phyloP scores from a whole-genome alignment of 805 yeast genomes.

The Tetrapisispora iriomotensis region DNA sequence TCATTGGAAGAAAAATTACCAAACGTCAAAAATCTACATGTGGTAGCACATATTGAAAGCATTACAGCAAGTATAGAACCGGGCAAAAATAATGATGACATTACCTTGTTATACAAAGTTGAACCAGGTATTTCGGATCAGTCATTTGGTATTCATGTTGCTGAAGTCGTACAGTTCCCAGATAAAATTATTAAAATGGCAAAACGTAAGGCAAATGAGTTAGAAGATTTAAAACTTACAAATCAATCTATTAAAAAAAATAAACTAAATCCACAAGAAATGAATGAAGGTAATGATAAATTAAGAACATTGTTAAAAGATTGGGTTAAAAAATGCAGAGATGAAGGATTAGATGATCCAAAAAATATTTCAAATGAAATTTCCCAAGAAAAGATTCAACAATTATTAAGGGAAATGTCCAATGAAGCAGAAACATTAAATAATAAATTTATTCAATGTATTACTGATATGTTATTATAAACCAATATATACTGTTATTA shows the following conservation, averaged over 20 bases:
- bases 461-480: slow-evolving; percentile 15
- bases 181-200: slow-evolving; percentile 88
- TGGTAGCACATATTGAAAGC: slow-evolving; percentile 57
- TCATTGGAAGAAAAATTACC: slow-evolving; percentile 53
- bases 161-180: slow-evolving; percentile 91
- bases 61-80: slow-evolving; percentile 40
- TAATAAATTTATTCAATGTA: slow-evolving; percentile 14
- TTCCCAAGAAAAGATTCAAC: slow-evolving; percentile 18
- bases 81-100: slow-evolving; percentile 42
- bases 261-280: slow-evolving; percentile 41
- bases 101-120: slow-evolving; percentile 85
- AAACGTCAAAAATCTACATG: slow-evolving; percentile 76
- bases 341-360: slow-evolving; percentile 17
- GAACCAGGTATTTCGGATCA: slow-evolving; percentile 93
- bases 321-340: slow-evolving; percentile 43
- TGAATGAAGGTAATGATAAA: slow-evolving; percentile 38
- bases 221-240: slow-evolving; percentile 49
- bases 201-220: slow-evolving; percentile 81
- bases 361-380: slow-evolving; percentile 30
- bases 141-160: slow-evolving; percentile 96
- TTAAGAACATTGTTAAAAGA: slow-evolving; percentile 40
- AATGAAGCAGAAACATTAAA: slow-evolving; percentile 7
- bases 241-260: slow-evolving; percentile 40
- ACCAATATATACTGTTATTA: no score
- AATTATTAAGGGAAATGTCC: slow-evolving; percentile 14